Evolutionary conservation across 257 asterid genomes (phyloP).

Genomic region (Nicotiana sylvestris): DNA sequence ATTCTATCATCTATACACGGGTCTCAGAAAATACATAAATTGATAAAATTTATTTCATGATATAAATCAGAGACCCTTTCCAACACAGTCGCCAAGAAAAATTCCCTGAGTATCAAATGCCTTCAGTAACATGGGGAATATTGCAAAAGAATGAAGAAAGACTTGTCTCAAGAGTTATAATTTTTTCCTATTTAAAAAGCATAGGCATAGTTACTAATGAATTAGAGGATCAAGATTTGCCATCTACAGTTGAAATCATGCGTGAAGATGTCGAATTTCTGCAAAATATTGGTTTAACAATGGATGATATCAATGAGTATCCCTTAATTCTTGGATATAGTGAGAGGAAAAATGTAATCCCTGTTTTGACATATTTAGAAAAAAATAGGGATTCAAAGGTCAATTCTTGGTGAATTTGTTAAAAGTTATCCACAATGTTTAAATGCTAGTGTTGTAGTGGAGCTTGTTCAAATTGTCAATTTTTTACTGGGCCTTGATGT

Average conservation of each 20-base stretch:
- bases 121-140: too few species aligned
- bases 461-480: slow-evolving; percentile 70
- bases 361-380: slow-evolving; percentile 78
- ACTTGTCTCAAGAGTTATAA: slow-evolving; percentile 71
- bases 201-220: slow-evolving; percentile 70
- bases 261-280: slow-evolving; percentile 78
- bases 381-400: slow-evolving; percentile 75
- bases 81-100: too few species aligned
- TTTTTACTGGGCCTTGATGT: slow-evolving; percentile 81
- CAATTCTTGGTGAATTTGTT: slow-evolving; percentile 70
- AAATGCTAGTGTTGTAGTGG: slow-evolving; percentile 84
- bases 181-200: slow-evolving; percentile 71
- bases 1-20: too few species aligned
- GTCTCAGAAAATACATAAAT: too few species aligned
- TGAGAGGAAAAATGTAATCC: slow-evolving; percentile 70
- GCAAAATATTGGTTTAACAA: slow-evolving; percentile 71
- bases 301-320: slow-evolving; percentile 80
- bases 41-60: too few species aligned
- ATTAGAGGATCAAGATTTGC: slow-evolving; percentile 72
- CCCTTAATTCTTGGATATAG: slow-evolving; percentile 87
- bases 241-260: slow-evolving; percentile 84
- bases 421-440: slow-evolving; percentile 79
- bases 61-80: too few species aligned
- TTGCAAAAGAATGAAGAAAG: slow-evolving; percentile 35
- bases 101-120: too few species aligned